These are phyloP conservation scores for Albifimbria verrucaria DNA, from an alignment of 2,329 filamentous ascomycete species.

Conservation along the genomic window DNA sequence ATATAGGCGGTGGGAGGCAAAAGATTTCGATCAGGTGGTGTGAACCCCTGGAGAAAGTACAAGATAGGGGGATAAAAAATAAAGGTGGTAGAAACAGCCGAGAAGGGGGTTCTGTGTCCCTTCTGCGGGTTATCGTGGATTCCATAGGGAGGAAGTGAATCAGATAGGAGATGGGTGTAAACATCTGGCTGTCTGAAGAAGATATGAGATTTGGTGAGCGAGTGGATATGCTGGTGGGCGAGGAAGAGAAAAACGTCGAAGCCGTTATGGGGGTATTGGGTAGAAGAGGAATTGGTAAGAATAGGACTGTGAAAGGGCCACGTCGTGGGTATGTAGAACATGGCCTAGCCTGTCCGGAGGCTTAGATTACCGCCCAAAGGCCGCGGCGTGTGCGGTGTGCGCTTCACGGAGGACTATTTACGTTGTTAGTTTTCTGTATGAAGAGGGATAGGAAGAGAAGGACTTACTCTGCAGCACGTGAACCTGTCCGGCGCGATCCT, in stretches of 20 bases:
- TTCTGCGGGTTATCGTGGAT: no score
- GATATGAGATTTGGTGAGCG: slow-evolving; percentile 5
- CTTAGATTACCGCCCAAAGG: slow-evolving; percentile 24
- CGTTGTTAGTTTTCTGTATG: slow-evolving; percentile 2
- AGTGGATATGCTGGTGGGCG: neutral
- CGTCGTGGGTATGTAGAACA: neutral
- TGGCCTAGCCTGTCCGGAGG: neutral
- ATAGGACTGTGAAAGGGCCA: slow-evolving; percentile 6
- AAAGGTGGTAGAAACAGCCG: no score
- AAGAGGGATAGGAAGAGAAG: neutral
- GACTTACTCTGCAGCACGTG: slow-evolving; percentile 52
- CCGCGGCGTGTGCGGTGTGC: slow-evolving; percentile 27
- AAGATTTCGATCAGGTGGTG: no score
- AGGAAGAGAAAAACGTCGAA: slow-evolving; percentile 4
- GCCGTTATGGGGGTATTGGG: neutral
- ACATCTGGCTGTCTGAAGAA: neutral
- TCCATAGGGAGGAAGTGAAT: neutral
- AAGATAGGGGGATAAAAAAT: no score
- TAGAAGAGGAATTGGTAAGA: slow-evolving; percentile 6
- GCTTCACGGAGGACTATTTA: slow-evolving; percentile 32
- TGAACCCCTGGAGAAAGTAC: no score
- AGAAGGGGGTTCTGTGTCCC: no score
- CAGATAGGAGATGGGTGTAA: neutral
- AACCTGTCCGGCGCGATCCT: slow-evolving; percentile 56
- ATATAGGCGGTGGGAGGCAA: no score